Base-by-base conservation (phyloP, 176 grass and related monocot species). In the Saccharum spontaneum region DNA sequence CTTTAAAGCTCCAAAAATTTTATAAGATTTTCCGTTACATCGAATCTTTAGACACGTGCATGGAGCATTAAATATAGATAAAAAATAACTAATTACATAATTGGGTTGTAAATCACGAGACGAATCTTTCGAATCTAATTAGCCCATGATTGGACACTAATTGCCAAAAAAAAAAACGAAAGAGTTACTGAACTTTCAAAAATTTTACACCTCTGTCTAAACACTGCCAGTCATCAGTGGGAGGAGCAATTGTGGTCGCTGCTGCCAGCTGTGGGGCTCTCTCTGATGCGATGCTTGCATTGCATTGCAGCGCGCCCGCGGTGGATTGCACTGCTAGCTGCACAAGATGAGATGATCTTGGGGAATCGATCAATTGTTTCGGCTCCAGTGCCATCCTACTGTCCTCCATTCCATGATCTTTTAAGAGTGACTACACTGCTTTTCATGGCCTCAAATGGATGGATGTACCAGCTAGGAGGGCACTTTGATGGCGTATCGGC, bases 371-470 rank as follows among this genome's bases (percentile, higher is more conserved):
- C 65, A 54, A 65, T 66, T 52, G 79, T 64, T 75, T 87, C 12
- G 85, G 45, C 61, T 68, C 59, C 24, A n/a, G 84, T 60, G 88
- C 84, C 52, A 57, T 8, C 84, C 79, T 60, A 74, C 43, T 87
- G 78, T 71, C 59, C 59, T 62, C 59, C 59, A 82, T 62, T 77
- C 80, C 80, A 36, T 75, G 84, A 18, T 79, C 74, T 72, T 83
- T 23, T 11, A 30, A 31, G 63, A 15, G 12, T 6, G 71, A 9
- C 36, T 5, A 34, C 84, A 31, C 89, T 84, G 23, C 85, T 87
- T 90, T 90, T 79, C 61, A 90, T 90, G 84, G 31, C 60, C 49
- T 44, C 50, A 82, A 20, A 78, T 30, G 37, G 13, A 6, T 17
- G 16, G 5, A 52, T 52, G 14, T n/a, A 22, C n/a, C 65, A 20